A percentile compares a stretch with the other conserved stretches of the same genome.
Conservation (phyloP, 2,329 filamentous ascomycete species). For the Xylariaceae sp. region DNA sequence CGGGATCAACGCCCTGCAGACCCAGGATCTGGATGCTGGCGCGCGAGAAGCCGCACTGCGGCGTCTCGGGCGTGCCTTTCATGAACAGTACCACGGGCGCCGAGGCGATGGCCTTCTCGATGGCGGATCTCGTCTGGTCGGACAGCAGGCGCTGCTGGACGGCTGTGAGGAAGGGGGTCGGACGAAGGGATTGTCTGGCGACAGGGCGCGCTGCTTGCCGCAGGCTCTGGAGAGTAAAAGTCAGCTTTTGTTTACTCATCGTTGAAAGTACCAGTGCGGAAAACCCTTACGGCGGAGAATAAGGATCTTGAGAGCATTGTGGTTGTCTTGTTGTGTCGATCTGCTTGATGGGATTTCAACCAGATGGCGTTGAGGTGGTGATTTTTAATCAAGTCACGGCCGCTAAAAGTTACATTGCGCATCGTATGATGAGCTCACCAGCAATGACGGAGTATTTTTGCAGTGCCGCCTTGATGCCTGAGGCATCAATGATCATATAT, state of each 20-base stretch:
- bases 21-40: constrained; percentile 93
- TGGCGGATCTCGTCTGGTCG: constrained; percentile 71
- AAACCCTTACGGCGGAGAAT: constrained; percentile 25
- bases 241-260: not conserved
- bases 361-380: not conserved
- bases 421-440: no score
- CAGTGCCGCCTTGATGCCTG: no score
- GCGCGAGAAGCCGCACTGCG: constrained; percentile 94
- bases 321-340: constrained; percentile 3
- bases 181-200: constrained; percentile 23
- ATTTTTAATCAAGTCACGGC: not conserved
- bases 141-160: constrained; percentile 67
- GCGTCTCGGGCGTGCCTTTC: constrained; percentile 96
- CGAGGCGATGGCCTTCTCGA: constrained; percentile 82
- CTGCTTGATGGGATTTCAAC: not conserved
- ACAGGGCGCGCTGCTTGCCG: constrained; percentile 41
- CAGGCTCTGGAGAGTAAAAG: constrained; percentile 37
- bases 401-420: no score
- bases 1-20: constrained; percentile 88
- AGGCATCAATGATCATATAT: no score
- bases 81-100: constrained; percentile 97
- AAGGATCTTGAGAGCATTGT: constrained; percentile 28
- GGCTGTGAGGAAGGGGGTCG: constrained; percentile 31
- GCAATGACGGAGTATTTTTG: no score
- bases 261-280: not conserved